phyloP scores from a whole-genome alignment of 2,329 filamentous ascomycete genomes.

The Sordariomycetes sp. region DNA sequence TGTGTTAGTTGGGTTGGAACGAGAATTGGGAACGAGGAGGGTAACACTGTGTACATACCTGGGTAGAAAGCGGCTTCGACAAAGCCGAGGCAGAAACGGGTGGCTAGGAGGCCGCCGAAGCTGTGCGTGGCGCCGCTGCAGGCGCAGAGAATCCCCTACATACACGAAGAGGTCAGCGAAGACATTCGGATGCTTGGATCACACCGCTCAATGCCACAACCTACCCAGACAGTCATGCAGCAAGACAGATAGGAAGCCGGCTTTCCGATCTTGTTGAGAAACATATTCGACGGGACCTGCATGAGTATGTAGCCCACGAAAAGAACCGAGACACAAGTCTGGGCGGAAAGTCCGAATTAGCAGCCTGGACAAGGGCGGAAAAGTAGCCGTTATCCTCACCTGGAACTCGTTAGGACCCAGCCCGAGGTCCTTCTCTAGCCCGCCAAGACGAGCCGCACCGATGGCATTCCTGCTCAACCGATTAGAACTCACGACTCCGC shows the following conservation, averaged over 20 bases:
- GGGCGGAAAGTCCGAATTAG: conserved; percentile 12
- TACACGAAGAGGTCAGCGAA: neutral
- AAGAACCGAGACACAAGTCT: conserved; percentile 26
- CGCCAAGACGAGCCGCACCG: conserved; percentile 32
- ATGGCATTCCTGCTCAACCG: conserved; percentile 26
- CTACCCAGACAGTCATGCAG: neutral
- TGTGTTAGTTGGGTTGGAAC: neutral
- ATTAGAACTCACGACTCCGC: neutral
- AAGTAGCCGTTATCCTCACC: conserved; percentile 12
- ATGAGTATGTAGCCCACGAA: conserved; percentile 32
- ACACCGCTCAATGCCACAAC: neutral
- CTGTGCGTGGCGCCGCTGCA: conserved; percentile 15
- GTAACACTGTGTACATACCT: conserved; percentile 12
- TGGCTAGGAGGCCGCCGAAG: conserved; percentile 42
- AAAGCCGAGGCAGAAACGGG: conserved; percentile 50
- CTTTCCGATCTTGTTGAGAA: conserved; percentile 10
- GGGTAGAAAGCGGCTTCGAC: conserved; percentile 56
- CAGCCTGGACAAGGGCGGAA: neutral
- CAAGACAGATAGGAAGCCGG: neutral
- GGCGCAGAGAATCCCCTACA: neutral
- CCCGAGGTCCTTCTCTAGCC: conserved; percentile 32
- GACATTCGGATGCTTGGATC: neutral
- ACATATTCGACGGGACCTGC: conserved; percentile 31
- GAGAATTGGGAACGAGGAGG: neutral
- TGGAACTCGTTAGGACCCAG: conserved; percentile 21